phyloP scores from a whole-genome alignment of 805 yeast genomes.

The Saturnispora sanitii region DNA sequence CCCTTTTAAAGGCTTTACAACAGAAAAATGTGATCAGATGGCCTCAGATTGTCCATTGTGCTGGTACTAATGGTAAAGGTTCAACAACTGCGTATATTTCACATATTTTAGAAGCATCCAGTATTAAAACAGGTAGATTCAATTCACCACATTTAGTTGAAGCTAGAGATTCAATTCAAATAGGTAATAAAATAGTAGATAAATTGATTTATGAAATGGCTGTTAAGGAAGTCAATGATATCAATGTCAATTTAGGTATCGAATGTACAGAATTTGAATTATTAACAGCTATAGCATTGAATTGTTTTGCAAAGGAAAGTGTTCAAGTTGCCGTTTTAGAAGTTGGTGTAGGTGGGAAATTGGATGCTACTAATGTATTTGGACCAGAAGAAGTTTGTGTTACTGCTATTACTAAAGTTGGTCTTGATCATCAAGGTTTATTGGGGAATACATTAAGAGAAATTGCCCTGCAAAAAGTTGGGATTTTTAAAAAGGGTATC shows the following conservation, averaged over 20 bases:
- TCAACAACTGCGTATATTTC: conserved; percentile 79
- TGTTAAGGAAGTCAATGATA: conserved; percentile 31
- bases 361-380: conserved; percentile 82
- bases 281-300: conserved; percentile 76
- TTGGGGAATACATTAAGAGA: conserved; percentile 56
- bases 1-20: conserved; percentile 1
- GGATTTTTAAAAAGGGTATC: conserved; percentile 56
- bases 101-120: conserved; percentile 44
- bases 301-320: conserved; percentile 48
- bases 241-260: conserved; percentile 33
- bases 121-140: conserved; percentile 59
- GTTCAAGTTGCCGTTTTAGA: conserved; percentile 80
- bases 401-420: conserved; percentile 76
- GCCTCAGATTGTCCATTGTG: conserved; percentile 59
- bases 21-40: neutral
- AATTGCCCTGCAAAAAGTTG: conserved; percentile 79
- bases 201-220: conserved; percentile 34
- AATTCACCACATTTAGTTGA: conserved; percentile 79
- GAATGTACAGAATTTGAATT: conserved; percentile 85
- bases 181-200: conserved; percentile 51
- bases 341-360: conserved; percentile 86
- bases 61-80: conserved; percentile 97
- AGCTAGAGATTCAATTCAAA: conserved; percentile 65
- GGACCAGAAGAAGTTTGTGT: conserved; percentile 34
- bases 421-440: conserved; percentile 73